Evolutionary conservation across 2,329 filamentous ascomycete species (phyloP).

Genomic region (Penicillium italicum): DNA sequence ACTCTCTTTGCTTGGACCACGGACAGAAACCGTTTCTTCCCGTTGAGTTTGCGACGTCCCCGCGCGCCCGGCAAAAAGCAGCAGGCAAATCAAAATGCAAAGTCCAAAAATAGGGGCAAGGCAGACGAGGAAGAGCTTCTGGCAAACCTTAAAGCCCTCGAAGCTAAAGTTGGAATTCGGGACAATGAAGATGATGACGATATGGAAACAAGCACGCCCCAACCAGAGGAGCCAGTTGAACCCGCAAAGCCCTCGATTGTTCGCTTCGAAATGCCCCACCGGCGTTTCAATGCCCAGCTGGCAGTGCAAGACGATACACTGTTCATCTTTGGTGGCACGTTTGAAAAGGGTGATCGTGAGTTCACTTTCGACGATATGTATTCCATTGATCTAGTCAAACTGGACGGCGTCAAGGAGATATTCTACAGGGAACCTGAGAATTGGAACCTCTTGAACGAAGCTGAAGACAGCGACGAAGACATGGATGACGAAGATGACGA

Average conservation of each 20-base stretch:
- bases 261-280: conserved; percentile 79
- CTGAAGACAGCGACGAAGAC: conserved; percentile 56
- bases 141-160: conserved; percentile 77
- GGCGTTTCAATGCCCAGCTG: conserved; percentile 85
- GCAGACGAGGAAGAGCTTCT: conserved; percentile 90
- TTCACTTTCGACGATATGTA: conserved; percentile 96
- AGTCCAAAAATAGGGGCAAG: conserved; percentile 66
- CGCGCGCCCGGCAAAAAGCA: conserved; percentile 64
- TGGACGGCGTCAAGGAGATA: conserved; percentile 89
- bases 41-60: conserved; percentile 70
- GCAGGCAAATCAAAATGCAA: conserved; percentile 41
- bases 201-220: conserved; percentile 42
- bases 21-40: conserved; percentile 93
- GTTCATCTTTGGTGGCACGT: conserved; percentile 93
- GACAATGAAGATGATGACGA: conserved; percentile 46
- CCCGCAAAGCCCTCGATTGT: conserved; percentile 60
- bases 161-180: conserved; percentile 66
- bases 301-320: conserved; percentile 88
- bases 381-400: conserved; percentile 86
- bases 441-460: conserved; percentile 66
- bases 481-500: conserved; percentile 46
- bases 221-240: conserved; percentile 52
- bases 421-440: conserved; percentile 82
- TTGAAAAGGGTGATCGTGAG: conserved; percentile 89
- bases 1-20: conserved; percentile 89